Conservation (phyloP, 2,329 filamentous ascomycete genomes). For the Phyllosticta capitalensis region DNA sequence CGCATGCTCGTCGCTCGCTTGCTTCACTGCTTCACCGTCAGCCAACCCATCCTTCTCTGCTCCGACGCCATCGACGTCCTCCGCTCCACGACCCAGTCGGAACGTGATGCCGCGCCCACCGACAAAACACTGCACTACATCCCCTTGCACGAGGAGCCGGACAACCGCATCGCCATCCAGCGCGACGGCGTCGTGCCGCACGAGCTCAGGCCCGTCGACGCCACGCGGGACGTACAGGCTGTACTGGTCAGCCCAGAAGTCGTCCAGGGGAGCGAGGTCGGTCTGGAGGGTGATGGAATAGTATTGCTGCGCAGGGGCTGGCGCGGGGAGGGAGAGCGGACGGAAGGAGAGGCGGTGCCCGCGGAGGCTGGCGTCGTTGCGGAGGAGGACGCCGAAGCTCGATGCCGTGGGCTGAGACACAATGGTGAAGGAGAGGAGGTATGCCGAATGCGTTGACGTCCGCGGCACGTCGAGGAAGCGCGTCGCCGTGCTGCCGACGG, state of each 20-base stretch:
- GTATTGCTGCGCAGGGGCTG: background rate
- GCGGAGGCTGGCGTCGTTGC: conserved; percentile 7
- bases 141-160: background rate
- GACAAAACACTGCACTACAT: conserved; percentile 11
- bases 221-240: conserved; percentile 22
- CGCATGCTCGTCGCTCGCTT: background rate
- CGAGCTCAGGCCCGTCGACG: conserved; percentile 28
- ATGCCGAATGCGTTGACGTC: background rate
- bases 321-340: background rate
- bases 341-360: conserved; percentile 12
- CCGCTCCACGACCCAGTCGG: conserved; percentile 2
- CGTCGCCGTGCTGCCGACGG: background rate
- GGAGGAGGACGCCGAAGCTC: conserved; percentile 12
- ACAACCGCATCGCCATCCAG: background rate
- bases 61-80: background rate
- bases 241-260: conserved; percentile 33
- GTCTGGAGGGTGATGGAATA: conserved; percentile 20
- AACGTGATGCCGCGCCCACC: conserved; percentile 14
- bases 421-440: conserved; percentile 7
- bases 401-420: background rate
- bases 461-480: background rate
- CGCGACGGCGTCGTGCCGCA: conserved; percentile 20
- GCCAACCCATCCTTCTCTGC: background rate
- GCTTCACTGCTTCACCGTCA: background rate
- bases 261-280: conserved; percentile 27